Base-by-base conservation (phyloP, 129 eudicot genomes). In the Smallanthus sonchifolius region DNA sequence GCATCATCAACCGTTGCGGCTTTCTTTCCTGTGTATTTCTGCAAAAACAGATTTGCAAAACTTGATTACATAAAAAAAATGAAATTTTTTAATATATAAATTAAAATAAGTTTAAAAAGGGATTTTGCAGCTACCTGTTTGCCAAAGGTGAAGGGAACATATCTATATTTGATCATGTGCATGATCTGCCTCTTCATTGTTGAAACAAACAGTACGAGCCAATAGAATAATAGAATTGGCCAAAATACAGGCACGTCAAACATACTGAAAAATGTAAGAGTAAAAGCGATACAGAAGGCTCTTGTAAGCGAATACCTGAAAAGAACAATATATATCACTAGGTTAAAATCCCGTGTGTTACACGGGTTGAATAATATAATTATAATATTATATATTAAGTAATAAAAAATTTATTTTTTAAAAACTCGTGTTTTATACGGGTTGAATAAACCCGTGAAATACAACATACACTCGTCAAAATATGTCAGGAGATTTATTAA, bases 201-300 rank as follows among this genome's bases (percentile, higher is more conserved):
- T 48, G 88, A 80, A 30, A 75, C 35, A 48, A 86, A 90, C 44
- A 90, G 84, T 72, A 87, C 81, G 32, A 90, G 24, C 96, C 96
- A 90, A 67, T 90, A 90, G 86, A 90, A 87, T 68, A 90, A 65
- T 38, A 90, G 81, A 57, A 90, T 90, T 40, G 96, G 96, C 96
- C 96, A 90, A 79, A 87, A 90, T 54, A 90, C 96, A 57, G 96
- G 96, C 75, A 90, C 92, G 11, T 90, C 96, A 64, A 90, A 90
- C 74, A 79, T 77, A 65, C 91, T 83, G 87, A 90, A 87, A 84
- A 90, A 90, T 59, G 92, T 81, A 37, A 90, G 80, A 45, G 70
- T 72, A 57, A 90, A 87, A 36, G 96, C 96, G 64, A 90, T 67
- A 76, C 92, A 87, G 75, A 90, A 87, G 14, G 84, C 96, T 82